Evolutionary conservation across 2,329 filamentous ascomycete genomes (phyloP), one percentile per base, ranked within the genome.

Genomic region (Peltaster fructicola): DNA sequence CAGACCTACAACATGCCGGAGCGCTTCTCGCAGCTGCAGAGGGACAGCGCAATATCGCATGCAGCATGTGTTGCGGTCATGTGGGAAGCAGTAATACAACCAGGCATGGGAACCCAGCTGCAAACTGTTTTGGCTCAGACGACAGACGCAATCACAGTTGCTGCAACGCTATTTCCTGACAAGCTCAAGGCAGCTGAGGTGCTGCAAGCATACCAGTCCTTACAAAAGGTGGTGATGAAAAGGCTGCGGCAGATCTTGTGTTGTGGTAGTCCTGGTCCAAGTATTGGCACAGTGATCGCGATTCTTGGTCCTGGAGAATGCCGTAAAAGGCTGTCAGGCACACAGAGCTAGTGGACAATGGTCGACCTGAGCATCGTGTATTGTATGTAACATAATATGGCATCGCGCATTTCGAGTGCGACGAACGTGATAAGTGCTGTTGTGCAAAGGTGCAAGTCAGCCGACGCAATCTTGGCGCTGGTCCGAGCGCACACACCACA

Each of bases 171-270:
- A 16, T 18, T 30, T 14, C 29, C 17, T 6, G 31, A 30, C 7
- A 32, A 31, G 6, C 19, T 15, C 7, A 15, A 29, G 13, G 25
- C 21, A 9, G 28, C 21, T 14, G 30, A 26, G 10, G 30, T 34
- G 13, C 26, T 36, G 22, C 20, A 32, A 19, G 23, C 25, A 5
- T 35, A 35, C 20, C 39, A 41, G 21, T 30, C 34, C 6, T 39
- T 34, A 28, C 43, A 42, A 26, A 50, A 45, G 23, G 35, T 34
- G n/a, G 44, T 69, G 4, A 63, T 68, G 45, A 48, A 57, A 28
- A 68, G 64, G 37, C 46, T 73, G 26, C 57, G 68, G 25, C 63
- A 64, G 56, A 65, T 62, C 2, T 34, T 73, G 13, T 53, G 56
- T 3, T 63, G 54, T 19, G 63, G 63, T 2, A 49, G 50, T 11